Evolutionary conservation across 2,329 filamentous ascomycete species (phyloP).

Genomic region (Coleophoma crateriformis): DNA sequence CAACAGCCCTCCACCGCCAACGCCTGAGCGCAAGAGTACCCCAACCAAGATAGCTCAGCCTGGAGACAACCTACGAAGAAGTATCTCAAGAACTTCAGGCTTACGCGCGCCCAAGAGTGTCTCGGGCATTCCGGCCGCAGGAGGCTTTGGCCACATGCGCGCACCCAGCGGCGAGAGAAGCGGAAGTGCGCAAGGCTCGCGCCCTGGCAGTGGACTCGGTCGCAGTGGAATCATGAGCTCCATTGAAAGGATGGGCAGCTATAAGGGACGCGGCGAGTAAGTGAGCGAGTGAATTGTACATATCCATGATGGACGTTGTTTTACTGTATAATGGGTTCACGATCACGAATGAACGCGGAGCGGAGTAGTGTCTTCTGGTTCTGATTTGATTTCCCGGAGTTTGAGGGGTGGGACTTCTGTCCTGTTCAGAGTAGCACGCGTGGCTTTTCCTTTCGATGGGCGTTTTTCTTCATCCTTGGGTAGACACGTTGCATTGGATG

Average conservation of each 20-base stretch:
- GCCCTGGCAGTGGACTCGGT: slow-evolving; percentile 28
- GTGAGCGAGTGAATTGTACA: not conserved
- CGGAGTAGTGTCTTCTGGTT: too few species aligned
- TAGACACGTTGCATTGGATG: too few species aligned
- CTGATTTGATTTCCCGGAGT: too few species aligned
- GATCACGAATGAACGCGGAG: too few species aligned
- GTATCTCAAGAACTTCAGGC: slow-evolving; percentile 40
- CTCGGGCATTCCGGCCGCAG: slow-evolving; percentile 27
- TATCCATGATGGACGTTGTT: too few species aligned
- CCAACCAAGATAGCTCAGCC: slow-evolving; percentile 8
- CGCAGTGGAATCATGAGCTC: slow-evolving; percentile 76
- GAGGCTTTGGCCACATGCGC: slow-evolving; percentile 18
- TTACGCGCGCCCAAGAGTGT: slow-evolving; percentile 53
- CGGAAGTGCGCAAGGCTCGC: slow-evolving; percentile 24
- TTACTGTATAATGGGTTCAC: too few species aligned
- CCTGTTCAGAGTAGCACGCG: too few species aligned
- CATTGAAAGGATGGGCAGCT: slow-evolving; percentile 81
- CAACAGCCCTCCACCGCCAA: slow-evolving; percentile 20
- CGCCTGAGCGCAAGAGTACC: not conserved
- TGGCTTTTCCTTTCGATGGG: too few species aligned
- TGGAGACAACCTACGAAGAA: not conserved
- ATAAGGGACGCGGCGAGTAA: slow-evolving; percentile 27
- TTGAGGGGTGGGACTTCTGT: too few species aligned
- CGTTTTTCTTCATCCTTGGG: too few species aligned
- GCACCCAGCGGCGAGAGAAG: slow-evolving; percentile 25